Evolutionary conservation across 2,329 filamentous ascomycete species (phyloP), one percentile per base, ranked within the genome.

Genomic region (Trichoderma sp.): DNA sequence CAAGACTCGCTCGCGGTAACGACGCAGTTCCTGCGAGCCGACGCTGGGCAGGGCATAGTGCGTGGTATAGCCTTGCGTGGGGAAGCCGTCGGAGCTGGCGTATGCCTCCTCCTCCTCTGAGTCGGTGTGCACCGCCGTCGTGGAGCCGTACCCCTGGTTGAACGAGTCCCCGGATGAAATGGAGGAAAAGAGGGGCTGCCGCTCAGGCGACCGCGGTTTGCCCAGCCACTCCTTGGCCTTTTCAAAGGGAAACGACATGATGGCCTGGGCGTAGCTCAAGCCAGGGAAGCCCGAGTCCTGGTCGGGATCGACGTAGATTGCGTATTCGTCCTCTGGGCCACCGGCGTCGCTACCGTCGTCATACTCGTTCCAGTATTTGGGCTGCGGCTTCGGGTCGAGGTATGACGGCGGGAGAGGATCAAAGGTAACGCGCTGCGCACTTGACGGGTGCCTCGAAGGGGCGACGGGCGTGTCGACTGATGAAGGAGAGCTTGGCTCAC

Each of bases 291-390:
- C 83, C 21, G 82, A 77, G 11, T 86, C 84, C 1, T 88, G 88
- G 75, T 93, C 87, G 0, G 93, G 92, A 77, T 95, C 87, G 72
- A 95, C 84, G 76, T 93, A 94, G 75, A 96, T 90, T 58, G 89
- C 86, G 79, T 94, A 96, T 34, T 86, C 87, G 43, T 88, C 86
- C 57, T 89, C 86, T 15, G 86, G 82, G 3, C 86, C 89, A 64
- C 86, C 87, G 3, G 82, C 83, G 70, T 94, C 92, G 78, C 93
- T 94, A 9, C 92, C 92, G 78, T 95, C 83, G 75, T 97, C 93
- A 80, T 95, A 96, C 80, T 97, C 93, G 80, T 93, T 95, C 93
- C 93, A 97, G 78, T 95, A 96, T 60, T 84, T 83, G 18, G 81
- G 76, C 65, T 79, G 79, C 11, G 67, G 76, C 8, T 76, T 67